Conservation (phyloP, 257 asterid species). For the Buddleja alternifolia region DNA sequence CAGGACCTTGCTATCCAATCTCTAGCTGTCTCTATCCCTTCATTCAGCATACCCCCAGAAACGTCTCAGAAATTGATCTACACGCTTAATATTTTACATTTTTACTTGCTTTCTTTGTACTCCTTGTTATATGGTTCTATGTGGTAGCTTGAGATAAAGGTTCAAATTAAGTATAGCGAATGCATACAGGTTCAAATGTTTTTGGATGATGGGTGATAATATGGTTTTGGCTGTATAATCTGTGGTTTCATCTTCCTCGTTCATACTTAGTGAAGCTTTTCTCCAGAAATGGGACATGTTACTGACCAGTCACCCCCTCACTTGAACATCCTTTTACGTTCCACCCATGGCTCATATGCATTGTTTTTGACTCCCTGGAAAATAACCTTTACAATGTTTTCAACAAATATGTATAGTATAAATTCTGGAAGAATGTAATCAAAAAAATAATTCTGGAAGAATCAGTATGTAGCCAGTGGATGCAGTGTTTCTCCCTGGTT, state of each 20-base stretch:
- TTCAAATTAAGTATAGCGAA: neutral
- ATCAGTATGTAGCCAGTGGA: neutral
- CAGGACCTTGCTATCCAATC: too few relatives aligned
- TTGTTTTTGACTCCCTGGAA: conserved; percentile 3
- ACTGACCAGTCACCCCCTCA: neutral
- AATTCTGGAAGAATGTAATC: neutral
- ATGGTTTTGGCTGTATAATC: neutral
- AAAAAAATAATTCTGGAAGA: neutral
- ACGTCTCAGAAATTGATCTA: neutral
- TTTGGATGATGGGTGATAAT: neutral
- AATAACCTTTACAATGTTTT: conserved; percentile 3
- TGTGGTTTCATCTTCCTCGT: neutral
- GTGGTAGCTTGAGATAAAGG: neutral
- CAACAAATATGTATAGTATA: neutral
- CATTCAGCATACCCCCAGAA: too few relatives aligned
- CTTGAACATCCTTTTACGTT: neutral
- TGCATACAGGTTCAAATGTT: neutral
- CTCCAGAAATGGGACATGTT: neutral
- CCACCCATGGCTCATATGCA: neutral
- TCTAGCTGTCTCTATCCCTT: too few relatives aligned
- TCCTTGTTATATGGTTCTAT: neutral
- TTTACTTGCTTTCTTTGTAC: neutral
- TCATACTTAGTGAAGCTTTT: neutral
- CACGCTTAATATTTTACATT: too few relatives aligned
- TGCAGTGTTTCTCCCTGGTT: conserved; percentile 3